A percentile compares a stretch with the other conserved stretches of the same genome.
phyloP scores from a whole-genome alignment of 805 yeast species.

The Grigorovia humatica region DNA sequence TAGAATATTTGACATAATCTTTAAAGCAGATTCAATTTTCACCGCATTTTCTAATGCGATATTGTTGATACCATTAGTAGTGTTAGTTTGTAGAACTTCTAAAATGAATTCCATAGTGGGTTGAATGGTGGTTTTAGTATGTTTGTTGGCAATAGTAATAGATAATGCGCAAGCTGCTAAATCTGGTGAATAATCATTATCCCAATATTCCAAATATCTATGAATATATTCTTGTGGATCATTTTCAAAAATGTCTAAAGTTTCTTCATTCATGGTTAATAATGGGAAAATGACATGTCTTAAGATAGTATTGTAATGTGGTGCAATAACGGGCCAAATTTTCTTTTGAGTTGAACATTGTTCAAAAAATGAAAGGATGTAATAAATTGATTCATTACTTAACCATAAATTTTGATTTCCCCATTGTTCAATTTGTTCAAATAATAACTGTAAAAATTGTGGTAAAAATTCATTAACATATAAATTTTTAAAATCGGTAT shows the following conservation, averaged over 20 bases:
- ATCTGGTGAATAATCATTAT: constrained; percentile 61
- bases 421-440: constrained; percentile 67
- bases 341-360: constrained; percentile 46
- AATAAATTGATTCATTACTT: constrained; percentile 51
- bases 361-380: constrained; percentile 54
- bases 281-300: constrained; percentile 68
- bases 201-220: constrained; percentile 51
- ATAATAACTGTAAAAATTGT: constrained; percentile 52
- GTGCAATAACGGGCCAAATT: constrained; percentile 59
- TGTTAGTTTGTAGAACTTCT: constrained; percentile 31
- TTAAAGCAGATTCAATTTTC: constrained; percentile 67
- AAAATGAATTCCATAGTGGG: constrained; percentile 54
- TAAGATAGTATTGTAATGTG: constrained; percentile 54
- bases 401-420: constrained; percentile 58
- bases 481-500: constrained; percentile 47
- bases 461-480: constrained; percentile 60
- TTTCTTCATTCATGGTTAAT: constrained; percentile 56
- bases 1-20: constrained; percentile 67
- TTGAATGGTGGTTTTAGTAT: constrained; percentile 49
- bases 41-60: constrained; percentile 42
- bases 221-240: constrained; percentile 88
- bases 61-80: constrained; percentile 11
- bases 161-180: constrained; percentile 69
- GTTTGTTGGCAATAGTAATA: constrained; percentile 58
- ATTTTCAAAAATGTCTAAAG: constrained; percentile 64